A percentile compares a stretch with the other conserved stretches of the same genome.
These are phyloP conservation scores for Benincasa hispida DNA, from an alignment of 306 rosid species.

Conservation along the genomic window DNA sequence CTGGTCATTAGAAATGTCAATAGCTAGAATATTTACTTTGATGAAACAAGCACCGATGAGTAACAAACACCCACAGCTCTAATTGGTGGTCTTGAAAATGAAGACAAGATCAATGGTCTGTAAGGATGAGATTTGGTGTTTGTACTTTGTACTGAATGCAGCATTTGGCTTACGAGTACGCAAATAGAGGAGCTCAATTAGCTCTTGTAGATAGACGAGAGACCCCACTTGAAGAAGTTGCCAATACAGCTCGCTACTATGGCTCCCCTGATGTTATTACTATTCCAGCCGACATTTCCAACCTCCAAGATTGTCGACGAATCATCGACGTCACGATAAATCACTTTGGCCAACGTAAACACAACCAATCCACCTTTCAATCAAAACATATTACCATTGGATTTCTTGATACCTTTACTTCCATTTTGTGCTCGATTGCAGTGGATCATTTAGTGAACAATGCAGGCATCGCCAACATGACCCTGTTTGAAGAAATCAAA, in stretches of 20 bases:
- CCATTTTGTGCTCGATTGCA: constrained; percentile 2
- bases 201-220: constrained; percentile 41
- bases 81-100: no score
- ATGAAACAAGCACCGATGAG: no score
- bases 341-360: constrained; percentile 34
- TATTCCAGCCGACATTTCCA: constrained; percentile 46
- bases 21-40: no score
- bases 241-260: constrained; percentile 20
- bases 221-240: constrained; percentile 28
- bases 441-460: constrained; percentile 77
- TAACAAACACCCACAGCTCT: no score
- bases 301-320: constrained; percentile 30
- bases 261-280: constrained; percentile 48
- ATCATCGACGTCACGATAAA: constrained; percentile 37
- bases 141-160: neutral
- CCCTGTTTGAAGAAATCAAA: constrained; percentile 32
- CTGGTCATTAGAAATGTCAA: no score
- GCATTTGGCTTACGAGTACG: constrained; percentile 69
- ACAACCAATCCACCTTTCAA: no score
- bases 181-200: constrained; percentile 39
- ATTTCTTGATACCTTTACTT: no score
- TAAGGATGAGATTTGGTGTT: neutral
- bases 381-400: no score
- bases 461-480: constrained; percentile 30
- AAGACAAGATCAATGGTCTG: neutral